Percentiles rank a stretch among this genome's conserved stretches.
Conservation (phyloP, 1,139 yeast genomes). For the Oligophagozyma castellii region DNA sequence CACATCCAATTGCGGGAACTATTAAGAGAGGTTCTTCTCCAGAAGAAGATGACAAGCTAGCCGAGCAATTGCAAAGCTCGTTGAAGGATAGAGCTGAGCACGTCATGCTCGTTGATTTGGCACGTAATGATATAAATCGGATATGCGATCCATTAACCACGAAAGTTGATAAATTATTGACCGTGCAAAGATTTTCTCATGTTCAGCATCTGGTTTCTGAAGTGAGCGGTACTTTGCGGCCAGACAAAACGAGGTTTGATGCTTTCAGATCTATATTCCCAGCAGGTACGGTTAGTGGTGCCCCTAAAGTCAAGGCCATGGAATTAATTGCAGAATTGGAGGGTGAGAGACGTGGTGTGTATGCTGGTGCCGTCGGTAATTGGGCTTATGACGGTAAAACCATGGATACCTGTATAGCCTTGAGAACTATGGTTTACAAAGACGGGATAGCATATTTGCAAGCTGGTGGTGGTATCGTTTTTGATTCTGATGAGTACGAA, state of each 20-base stretch:
- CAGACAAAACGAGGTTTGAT: slow-evolving; percentile 79
- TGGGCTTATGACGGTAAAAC: slow-evolving; percentile 90
- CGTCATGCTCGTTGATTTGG: slow-evolving; percentile 94
- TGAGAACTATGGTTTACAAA: slow-evolving; percentile 91
- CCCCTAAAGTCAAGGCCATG: slow-evolving; percentile 96
- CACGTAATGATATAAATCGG: slow-evolving; percentile 88
- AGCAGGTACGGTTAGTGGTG: slow-evolving; percentile 97
- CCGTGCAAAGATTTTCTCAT: slow-evolving; percentile 91
- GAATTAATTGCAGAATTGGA: slow-evolving; percentile 83
- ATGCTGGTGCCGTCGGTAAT: slow-evolving; percentile 98
- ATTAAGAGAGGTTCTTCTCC: slow-evolving; percentile 77
- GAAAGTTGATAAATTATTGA: slow-evolving; percentile 72
- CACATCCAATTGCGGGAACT: slow-evolving; percentile 98
- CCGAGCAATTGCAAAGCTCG: slow-evolving; percentile 59
- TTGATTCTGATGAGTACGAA: slow-evolving; percentile 87
- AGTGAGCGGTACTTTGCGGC: slow-evolving; percentile 80
- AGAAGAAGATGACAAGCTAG: slow-evolving; percentile 81
- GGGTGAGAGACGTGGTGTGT: slow-evolving; percentile 84
- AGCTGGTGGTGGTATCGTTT: slow-evolving; percentile 98
- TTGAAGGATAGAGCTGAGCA: slow-evolving; percentile 94
- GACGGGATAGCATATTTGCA: slow-evolving; percentile 85
- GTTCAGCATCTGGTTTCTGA: slow-evolving; percentile 94
- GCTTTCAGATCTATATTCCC: slow-evolving; percentile 97
- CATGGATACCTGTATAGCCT: slow-evolving; percentile 95
- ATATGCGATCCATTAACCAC: slow-evolving; percentile 83